Evolutionary conservation across 305 asterid genomes (phyloP).

Genomic region (Fraxinus albicans): DNA sequence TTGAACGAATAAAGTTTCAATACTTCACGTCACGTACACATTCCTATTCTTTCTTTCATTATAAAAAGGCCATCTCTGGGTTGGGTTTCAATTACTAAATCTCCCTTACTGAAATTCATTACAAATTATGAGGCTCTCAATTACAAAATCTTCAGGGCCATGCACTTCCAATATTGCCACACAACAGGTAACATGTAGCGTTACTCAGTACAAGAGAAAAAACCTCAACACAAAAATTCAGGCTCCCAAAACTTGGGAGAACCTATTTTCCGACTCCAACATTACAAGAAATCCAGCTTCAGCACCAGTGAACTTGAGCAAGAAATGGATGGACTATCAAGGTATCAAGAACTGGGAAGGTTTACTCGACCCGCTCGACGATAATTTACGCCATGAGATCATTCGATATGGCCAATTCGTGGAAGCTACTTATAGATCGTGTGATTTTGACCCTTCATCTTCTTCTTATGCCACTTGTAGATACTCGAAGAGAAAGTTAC

Average conservation of each 20-base stretch:
- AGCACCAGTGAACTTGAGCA: constrained; percentile 22
- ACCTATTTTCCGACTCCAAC: constrained; percentile 10
- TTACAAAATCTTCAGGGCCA: constrained; percentile 33
- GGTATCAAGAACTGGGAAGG: constrained; percentile 87
- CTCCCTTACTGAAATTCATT: neutral
- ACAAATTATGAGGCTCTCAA: constrained; percentile 29
- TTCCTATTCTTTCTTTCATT: neutral
- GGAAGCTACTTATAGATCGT: constrained; percentile 68
- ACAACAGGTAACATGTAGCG: neutral
- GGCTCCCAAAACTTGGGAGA: constrained; percentile 5
- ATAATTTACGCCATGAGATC: constrained; percentile 64
- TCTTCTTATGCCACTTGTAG: constrained; percentile 52
- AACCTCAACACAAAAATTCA: constrained; percentile 14
- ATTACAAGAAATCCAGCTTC: neutral
- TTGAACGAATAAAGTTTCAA: neutral
- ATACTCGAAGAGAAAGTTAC: constrained; percentile 39
- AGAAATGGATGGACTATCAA: constrained; percentile 79
- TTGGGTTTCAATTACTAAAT: neutral
- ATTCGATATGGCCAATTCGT: constrained; percentile 76
- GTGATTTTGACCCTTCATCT: constrained; percentile 63
- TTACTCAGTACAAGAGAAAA: constrained; percentile 6
- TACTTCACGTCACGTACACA: neutral
- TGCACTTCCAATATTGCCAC: constrained; percentile 24
- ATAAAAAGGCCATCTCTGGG: neutral
- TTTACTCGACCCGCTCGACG: constrained; percentile 80